Evolutionary conservation across 345 rosid genomes (phyloP), one percentile per base, ranked within the genome.

Genomic region (Syzygium jambos): DNA sequence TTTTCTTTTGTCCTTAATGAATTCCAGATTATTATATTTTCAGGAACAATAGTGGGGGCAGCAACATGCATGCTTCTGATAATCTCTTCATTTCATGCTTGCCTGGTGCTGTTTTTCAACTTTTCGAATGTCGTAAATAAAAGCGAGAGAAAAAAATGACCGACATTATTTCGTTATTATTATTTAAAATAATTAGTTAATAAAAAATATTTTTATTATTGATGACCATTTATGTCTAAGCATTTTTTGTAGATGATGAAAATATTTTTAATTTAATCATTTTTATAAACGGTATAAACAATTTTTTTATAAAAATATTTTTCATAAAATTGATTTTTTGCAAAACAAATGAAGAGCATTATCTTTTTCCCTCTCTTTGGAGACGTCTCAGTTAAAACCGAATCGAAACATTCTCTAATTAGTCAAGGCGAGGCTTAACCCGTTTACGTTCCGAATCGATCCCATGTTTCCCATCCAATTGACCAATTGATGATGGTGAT

Each of bases 101-200:
- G 78, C 9, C 78, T 30, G 4, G 3, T 17, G 4, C 46, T 30
- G 34, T 68, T 68, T 68, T 16, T 30, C 12, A 38, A 68, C 78
- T 68, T 34, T 68, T 30, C 38, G 23, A 68, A 68, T 34, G 78
- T 30, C 78, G 23, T 11, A 8, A 0, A 53, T n/a, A 68, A 68
- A 68, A 17, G 22, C 78, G 12, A 68, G 78, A 30, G 43, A 30
- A 5, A 30, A 68, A 65, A 65, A 30, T 27, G 30, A 59, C 0
- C 65, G 0, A 5, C 0, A 4, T 57, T 11, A 57, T 2, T 11
- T 59, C 11, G 4, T 57, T 56, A 43, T 43, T 43, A 0, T 30
- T 17, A 0, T 68, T 30, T 38, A 1, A 55, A 21, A 55, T 55
- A 55, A 21, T 55, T 55, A 21, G 4, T 55, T 1, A 21, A 23